Base-by-base conservation (phyloP, 2,329 filamentous ascomycete species). In the Amauroascus verrucosus region DNA sequence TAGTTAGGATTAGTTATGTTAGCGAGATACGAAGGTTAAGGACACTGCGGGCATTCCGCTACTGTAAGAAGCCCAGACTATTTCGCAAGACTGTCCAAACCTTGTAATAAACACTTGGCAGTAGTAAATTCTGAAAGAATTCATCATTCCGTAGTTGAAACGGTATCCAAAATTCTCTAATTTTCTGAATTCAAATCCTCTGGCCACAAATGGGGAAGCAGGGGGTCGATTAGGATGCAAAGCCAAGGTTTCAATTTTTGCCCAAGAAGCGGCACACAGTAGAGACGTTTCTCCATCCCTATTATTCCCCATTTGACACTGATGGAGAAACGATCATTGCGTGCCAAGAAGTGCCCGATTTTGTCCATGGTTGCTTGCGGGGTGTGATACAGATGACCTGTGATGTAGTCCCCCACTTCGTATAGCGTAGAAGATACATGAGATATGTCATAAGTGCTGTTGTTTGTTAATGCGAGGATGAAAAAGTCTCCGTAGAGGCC, bases 401-500 rank as follows among this genome's bases (percentile, higher is more conserved):
- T 54, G 32, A 62, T 46, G 22, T 46, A 46, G 2, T 46, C 44
- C 16, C 44, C 28, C 32, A 28, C 5, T 3, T 46, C 44, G n/a
- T 24, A 32, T 20, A 46, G 11, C 18, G 26, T 5, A 20, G 58
- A 58, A 40, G 62, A 65, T 22, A 66, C 59, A 53, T 65, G 62
- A 53, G 61, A 63, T 24, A 66, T 64, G 49, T 64, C 63, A 38
- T 62, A 66, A 45, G 57, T 57, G 11, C 52, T 51, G 16, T 60
- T 59, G 37, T 61, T 58, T 26, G 61, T 54, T n/a, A 57, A 59
- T 32, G 57, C 58, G 33, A 65, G 58, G 38, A 64, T 58, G 54
- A 65, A 65, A 35, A 60, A 65, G 38, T 65, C 58, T 28, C 59
- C 60, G 53, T 65, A 64, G 32, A 65, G 44, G 13, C 16, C 33